Base-by-base conservation (phyloP, 2,329 filamentous ascomycete genomes). In the Lecanosticta acicola region DNA sequence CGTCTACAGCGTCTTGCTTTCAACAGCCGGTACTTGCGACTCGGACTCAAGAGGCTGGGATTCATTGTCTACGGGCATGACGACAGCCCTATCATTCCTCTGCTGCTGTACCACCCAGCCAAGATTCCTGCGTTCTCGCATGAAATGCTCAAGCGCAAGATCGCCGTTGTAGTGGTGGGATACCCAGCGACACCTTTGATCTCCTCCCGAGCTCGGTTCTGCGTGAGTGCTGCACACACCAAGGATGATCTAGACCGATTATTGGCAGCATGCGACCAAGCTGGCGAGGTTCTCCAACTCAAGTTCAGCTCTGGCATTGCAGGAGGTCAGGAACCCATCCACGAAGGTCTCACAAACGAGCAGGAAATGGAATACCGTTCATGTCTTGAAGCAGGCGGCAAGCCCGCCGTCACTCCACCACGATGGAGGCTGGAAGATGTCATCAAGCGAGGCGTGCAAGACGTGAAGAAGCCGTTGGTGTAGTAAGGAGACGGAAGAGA, bases 111-210 rank as follows among this genome's bases (percentile, higher is more conserved):
- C 76, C 88, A 97, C 71, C 93, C 93, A n/a, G 93, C 87, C 60
- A 98, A 98, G 73, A 96, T 98, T 77, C 87, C 91, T 3, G 91
- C 93, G 48, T 98, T 98, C 70, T 96, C 89, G 40, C 93, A 95
- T 66, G 93, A 97, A 68, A 97, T 98, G 93, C 80, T 97, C 50
- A 87, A 87, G 71, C 87, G 93, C 63, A 97, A 96, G 70, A 97
- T 98, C 59, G 93, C 91, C 0, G 87, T 97, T 41, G 93, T 98
- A 32, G 87, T 98, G 37, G 93, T 98, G 51, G 93, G 91, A 42
- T 98, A 98, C 66, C 93, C 93, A 4, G 93, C 91, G 7, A 98
- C 93, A 2, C 93, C 93, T 1, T 79, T 98, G 37, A 94, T 97
- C 59, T 94, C 87, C 51, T 96, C 91, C 16, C 85, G 93, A 54